These are phyloP conservation scores for Colletotrichum trifolii DNA, from an alignment of 2,329 filamentous ascomycete species.

Conservation along the genomic window DNA sequence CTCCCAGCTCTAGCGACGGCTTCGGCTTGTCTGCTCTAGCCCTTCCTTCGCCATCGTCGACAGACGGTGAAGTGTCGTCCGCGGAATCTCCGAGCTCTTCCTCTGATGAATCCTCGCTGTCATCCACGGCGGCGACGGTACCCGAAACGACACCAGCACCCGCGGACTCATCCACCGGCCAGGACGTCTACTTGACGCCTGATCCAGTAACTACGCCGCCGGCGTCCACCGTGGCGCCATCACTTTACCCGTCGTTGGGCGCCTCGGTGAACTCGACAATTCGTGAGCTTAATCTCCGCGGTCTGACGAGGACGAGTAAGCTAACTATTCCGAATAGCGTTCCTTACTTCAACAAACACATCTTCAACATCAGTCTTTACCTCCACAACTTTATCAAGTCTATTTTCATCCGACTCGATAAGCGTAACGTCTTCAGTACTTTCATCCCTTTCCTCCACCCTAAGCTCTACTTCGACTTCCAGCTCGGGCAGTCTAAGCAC, in stretches of 20 bases:
- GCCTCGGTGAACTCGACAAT: constrained; percentile 41
- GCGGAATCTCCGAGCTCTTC: constrained; percentile 6
- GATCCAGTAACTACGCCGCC: constrained; percentile 42
- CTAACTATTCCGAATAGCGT: constrained; percentile 25
- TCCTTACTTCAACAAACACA: constrained; percentile 34
- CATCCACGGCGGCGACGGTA: constrained; percentile 36
- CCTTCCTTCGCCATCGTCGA: constrained; percentile 6
- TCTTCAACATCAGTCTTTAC: constrained; percentile 36
- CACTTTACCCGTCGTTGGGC: constrained; percentile 33
- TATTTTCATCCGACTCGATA: constrained; percentile 26
- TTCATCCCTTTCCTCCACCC: constrained; percentile 26
- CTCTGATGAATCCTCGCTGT: constrained; percentile 11
- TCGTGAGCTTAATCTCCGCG: constrained; percentile 34
- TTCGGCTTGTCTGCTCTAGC: constrained; percentile 26
- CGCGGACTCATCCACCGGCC: constrained; percentile 38
- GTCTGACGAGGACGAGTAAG: background rate
- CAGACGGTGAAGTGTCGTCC: constrained; percentile 10
- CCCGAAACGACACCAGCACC: constrained; percentile 41
- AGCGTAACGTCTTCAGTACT: constrained; percentile 28
- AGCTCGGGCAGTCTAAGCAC: constrained; percentile 4
- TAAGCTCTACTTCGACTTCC: background rate
- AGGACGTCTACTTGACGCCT: constrained; percentile 43
- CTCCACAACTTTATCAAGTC: constrained; percentile 28
- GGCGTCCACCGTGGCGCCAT: constrained; percentile 24
- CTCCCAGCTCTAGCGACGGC: constrained; percentile 34